Percentiles rank a stretch among this genome's conserved stretches.
These are phyloP conservation scores for Mucor sp. DNA, from an alignment of 371 early-diverging fungal genomes.

Conservation along the genomic window DNA sequence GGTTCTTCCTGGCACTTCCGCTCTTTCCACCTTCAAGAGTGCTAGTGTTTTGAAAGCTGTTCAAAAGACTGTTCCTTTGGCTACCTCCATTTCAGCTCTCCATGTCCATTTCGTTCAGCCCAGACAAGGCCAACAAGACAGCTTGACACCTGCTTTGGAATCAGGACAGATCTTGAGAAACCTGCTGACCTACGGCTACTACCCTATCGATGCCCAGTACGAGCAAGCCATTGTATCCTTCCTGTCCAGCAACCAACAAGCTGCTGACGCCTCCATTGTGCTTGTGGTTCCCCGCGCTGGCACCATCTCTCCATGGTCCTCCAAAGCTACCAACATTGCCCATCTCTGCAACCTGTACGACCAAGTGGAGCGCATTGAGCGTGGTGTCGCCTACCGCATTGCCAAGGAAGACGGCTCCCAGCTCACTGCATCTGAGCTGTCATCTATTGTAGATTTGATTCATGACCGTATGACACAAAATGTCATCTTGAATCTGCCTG, in stretches of 20 bases:
- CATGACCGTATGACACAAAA: slow-evolving; percentile 96
- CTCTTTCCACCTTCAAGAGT: slow-evolving; percentile 74
- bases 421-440: slow-evolving; percentile 38
- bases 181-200: slow-evolving; percentile 50
- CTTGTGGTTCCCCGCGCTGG: slow-evolving; percentile 87
- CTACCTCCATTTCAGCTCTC: slow-evolving; percentile 58
- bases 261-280: slow-evolving; percentile 42
- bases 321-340: slow-evolving; percentile 97
- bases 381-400: slow-evolving; percentile 78
- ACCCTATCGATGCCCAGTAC: slow-evolving; percentile 33
- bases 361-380: slow-evolving; percentile 82
- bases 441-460: slow-evolving; percentile 56
- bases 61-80: slow-evolving; percentile 52
- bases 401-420: slow-evolving; percentile 34
- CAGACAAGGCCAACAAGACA: slow-evolving; percentile 40
- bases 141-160: slow-evolving; percentile 34
- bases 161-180: slow-evolving; percentile 48
- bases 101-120: slow-evolving; percentile 76
- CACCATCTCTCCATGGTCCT: slow-evolving; percentile 98
- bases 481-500: slow-evolving; percentile 63
- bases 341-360: slow-evolving; percentile 79
- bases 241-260: slow-evolving; percentile 34
- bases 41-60: slow-evolving; percentile 56
- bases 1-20: slow-evolving; percentile 75
- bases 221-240: slow-evolving; percentile 42